Percentiles rank a stretch among this genome's conserved stretches.
phyloP scores from a whole-genome alignment of 1,284 basidiomycete species.

The Puccinia novopanici region DNA sequence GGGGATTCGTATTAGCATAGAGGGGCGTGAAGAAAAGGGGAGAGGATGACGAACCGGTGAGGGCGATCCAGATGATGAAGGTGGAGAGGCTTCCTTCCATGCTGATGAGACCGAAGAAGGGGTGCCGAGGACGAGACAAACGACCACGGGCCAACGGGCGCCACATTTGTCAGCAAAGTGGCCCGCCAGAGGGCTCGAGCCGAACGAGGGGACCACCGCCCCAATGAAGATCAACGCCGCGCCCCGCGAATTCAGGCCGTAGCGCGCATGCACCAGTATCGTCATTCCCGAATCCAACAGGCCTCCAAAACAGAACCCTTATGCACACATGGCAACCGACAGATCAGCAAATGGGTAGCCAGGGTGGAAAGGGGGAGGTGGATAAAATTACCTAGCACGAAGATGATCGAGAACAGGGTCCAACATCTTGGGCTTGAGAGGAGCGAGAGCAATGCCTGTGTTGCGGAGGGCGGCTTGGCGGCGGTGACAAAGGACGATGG shows the following conservation, averaged over 20 bases:
- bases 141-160: constrained; percentile 15
- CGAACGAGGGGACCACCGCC: constrained; percentile 34
- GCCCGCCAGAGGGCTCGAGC: constrained; percentile 30
- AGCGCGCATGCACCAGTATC: constrained; percentile 5
- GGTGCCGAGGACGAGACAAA: constrained; percentile 24
- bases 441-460: constrained; percentile 6
- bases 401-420: constrained; percentile 35
- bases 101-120: constrained; percentile 30
- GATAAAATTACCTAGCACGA: constrained; percentile 24
- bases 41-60: constrained; percentile 8
- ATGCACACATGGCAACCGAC: not conserved
- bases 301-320: constrained; percentile 43
- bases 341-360: not conserved
- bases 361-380: not conserved
- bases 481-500: not conserved
- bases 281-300: constrained; percentile 43
- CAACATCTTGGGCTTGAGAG: constrained; percentile 14
- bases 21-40: not conserved
- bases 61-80: constrained; percentile 34
- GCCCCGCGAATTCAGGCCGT: constrained; percentile 26
- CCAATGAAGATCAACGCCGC: constrained; percentile 36
- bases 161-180: constrained; percentile 33
- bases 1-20: not conserved
- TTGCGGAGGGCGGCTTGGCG: not conserved
- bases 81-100: constrained; percentile 28